phyloP scores from a whole-genome alignment of 495 filamentous ascomycete species.

The Penicillium maclennaniae region DNA sequence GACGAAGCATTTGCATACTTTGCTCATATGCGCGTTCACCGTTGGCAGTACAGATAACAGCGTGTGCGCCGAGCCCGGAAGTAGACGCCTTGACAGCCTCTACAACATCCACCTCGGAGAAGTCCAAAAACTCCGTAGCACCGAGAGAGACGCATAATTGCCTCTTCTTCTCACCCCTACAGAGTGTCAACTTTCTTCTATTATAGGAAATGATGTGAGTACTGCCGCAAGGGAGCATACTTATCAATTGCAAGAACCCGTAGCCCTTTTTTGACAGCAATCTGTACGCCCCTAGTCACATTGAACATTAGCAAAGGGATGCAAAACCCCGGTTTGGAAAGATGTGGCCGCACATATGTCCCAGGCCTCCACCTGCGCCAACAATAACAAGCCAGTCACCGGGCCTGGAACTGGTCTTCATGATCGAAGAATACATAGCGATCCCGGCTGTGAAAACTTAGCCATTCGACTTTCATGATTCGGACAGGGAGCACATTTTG shows the following conservation, averaged over 20 bases:
- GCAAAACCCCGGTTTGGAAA: neutral
- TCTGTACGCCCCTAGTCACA: conserved; percentile 37
- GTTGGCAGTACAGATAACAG: conserved; percentile 44
- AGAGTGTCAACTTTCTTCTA: neutral
- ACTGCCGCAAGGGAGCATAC: conserved; percentile 10
- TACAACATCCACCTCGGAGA: conserved; percentile 36
- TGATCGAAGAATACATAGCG: conserved; percentile 47
- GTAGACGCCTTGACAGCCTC: conserved; percentile 30
- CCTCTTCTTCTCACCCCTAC: conserved; percentile 38
- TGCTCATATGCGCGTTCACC: conserved; percentile 38
- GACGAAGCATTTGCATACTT: conserved; percentile 37
- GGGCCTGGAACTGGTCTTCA: conserved; percentile 37
- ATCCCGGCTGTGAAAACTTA: conserved; percentile 32
- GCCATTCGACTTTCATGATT: neutral
- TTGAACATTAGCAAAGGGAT: neutral
- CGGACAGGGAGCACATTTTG: neutral
- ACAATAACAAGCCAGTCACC: conserved; percentile 42
- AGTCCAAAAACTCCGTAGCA: conserved; percentile 39
- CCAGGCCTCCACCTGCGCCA: conserved; percentile 43
- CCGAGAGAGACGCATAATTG: conserved; percentile 39
- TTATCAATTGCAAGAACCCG: conserved; percentile 44
- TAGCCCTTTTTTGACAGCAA: conserved; percentile 38
- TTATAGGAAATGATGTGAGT: neutral
- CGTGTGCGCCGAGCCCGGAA: conserved; percentile 38
- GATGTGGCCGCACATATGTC: conserved; percentile 33